Evolutionary conservation across 2,329 filamentous ascomycete species (phyloP), one percentile per base, ranked within the genome.

Genomic region (Xylaria sp.): DNA sequence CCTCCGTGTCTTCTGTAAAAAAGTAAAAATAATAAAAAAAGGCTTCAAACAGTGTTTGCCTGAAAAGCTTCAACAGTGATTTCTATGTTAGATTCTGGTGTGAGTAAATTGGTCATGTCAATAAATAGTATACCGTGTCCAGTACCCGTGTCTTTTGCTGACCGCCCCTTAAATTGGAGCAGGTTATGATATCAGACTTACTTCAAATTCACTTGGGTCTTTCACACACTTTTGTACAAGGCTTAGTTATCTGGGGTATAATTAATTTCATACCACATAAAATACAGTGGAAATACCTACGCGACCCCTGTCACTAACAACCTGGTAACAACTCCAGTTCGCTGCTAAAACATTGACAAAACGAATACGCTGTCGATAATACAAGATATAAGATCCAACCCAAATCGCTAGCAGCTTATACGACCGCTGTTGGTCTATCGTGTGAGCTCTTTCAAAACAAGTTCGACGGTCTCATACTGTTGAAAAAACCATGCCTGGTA

Each of bases 311-410:
- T 56, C 52, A 15, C 32, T n/a, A 39, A 13, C 18, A 37, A 37
- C 5, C 4, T 7, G 7, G 25, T n/a, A 18, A 28, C 8, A 37
- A 1, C 18, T 32, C 56, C 34, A 13, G 13, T 20, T 32, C 56
- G 46, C 44, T 44, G 50, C 44, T 28, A 58, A 28, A 46, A 39
- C 25, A 60, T 8, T 41, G 10, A 51, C 51, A 64, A 18, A 32
- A 55, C 15, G 34, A 37, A 32, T 7, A 37, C 52, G 52, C 52
- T 61, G 62, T 56, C 65, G 63, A 52, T 65, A 61, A 56, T 20
- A 34, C 20, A 48, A 50, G 28, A 56, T 52, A 37, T 46, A 51
- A 34, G 41, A 60, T 41, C 32, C 46, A 12, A 37, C 37, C 12
- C 37, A 39, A 55, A 58, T 50, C 58, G 63, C 67, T 69, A 37